These are phyloP conservation scores for Gnomoniopsis smithogilvyi DNA, from an alignment of 2,329 filamentous ascomycete species.

Conservation along the genomic window DNA sequence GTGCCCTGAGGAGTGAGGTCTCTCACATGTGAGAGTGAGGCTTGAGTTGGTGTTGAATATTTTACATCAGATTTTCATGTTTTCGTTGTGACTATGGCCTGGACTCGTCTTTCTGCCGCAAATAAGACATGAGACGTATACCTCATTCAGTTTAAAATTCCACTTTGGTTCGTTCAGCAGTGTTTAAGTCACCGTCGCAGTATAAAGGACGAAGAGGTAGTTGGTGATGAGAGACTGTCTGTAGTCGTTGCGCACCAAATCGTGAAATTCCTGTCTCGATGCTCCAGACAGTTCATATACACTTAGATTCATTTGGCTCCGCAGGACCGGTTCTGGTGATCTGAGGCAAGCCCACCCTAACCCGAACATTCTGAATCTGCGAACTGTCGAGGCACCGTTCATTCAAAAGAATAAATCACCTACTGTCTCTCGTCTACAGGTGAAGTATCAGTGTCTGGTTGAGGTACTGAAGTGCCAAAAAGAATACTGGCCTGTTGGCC, in stretches of 20 bases:
- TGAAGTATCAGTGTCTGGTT: neutral
- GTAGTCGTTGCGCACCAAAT: no score
- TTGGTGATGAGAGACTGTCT: no score
- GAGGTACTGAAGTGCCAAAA: neutral
- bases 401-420: neutral
- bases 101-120: neutral
- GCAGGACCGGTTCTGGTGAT: no score
- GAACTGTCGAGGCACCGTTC: neutral
- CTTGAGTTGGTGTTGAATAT: neutral
- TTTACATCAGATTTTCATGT: conserved; percentile 4
- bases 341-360: no score
- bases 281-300: no score
- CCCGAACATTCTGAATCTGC: no score
- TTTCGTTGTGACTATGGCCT: neutral
- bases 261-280: no score
- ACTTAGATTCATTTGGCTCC: no score
- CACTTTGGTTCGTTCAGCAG: no score
- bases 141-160: neutral
- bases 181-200: neutral
- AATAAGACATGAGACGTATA: neutral
- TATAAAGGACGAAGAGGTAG: no score
- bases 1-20: neutral
- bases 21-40: neutral
- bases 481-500: neutral
- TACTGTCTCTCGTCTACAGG: no score